Conservation (phyloP, 176 grass and related monocot species). For the Aegilops tauschii region DNA sequence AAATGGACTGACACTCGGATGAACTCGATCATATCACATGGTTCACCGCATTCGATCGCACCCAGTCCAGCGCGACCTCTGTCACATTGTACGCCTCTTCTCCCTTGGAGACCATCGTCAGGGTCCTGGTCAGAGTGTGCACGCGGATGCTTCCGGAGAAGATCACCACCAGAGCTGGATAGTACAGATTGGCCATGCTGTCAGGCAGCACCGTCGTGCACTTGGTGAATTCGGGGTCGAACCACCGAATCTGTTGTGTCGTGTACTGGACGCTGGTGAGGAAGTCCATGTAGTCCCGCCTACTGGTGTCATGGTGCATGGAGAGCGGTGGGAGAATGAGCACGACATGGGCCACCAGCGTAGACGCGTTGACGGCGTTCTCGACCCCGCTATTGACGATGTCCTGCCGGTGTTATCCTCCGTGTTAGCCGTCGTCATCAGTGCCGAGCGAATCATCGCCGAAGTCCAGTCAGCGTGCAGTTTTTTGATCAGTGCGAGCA, state of each 20-base stretch:
- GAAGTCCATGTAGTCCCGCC: slow-evolving; percentile 22
- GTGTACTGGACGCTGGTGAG: slow-evolving; percentile 43
- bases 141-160: too few species aligned
- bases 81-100: too few species aligned
- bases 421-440: slow-evolving; percentile 42
- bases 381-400: background rate
- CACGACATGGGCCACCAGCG: background rate
- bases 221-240: too few species aligned
- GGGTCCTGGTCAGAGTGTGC: too few species aligned
- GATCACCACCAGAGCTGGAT: too few species aligned
- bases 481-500: slow-evolving; percentile 27
- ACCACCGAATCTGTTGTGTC: background rate
- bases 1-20: too few species aligned
- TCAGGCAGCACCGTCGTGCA: too few species aligned
- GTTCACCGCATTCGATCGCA: too few species aligned
- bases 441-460: slow-evolving; percentile 49
- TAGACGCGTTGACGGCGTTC: background rate
- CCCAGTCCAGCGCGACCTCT: too few species aligned
- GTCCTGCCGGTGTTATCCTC: slow-evolving; percentile 18
- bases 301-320: background rate
- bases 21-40: too few species aligned
- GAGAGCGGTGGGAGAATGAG: background rate
- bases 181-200: too few species aligned
- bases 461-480: slow-evolving; percentile 24
- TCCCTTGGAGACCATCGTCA: too few species aligned